Base-by-base conservation (phyloP, 2,329 filamentous ascomycete genomes). In the Trichoderma koningii region DNA sequence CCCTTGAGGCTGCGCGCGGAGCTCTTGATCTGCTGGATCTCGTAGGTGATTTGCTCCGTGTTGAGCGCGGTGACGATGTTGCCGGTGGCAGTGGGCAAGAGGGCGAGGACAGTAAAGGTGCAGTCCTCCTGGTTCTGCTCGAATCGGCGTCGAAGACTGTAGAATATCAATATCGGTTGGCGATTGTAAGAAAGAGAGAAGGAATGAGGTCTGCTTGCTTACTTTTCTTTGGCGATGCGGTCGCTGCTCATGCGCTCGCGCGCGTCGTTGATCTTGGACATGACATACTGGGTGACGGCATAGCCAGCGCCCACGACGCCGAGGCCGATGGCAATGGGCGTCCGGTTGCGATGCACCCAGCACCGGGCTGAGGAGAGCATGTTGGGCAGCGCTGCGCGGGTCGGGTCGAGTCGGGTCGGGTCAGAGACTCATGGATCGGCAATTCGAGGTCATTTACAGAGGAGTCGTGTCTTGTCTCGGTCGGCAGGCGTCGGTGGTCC, bases 111-210 rank as follows among this genome's bases (percentile, higher is more conserved):
- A 44, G 95, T 99, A 76, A 96, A 97, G 55, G 94, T 97, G 79
- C 95, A 99, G 78, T 99, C 95, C 76, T 97, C 94, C 76, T 99
- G 95, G 77, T 99, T 99, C 79, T 99, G 95, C 77, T 98, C 92
- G 79, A 99, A 99, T 74, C 95, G 91, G 66, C 95, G 90, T 59
- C 93, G 93, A 67, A 99, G 86, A 78, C 94, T 98, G 45, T 15
- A 53, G 21, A 23, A 14, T 41, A 48, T 28, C 14, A 7, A 19
- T 19, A 10, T 19, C 14, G n/a, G 51, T 61, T 44, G 59, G 63
- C 26, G 26, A 57, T 34, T 23, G 28, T 4, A 21, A 5, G 28
- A 38, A 10, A 19, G 51, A 34, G 14, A 19, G 26, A 44, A 15
- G 42, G 6, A 26, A 23, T 38, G 21, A 34, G 15, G 28, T 12